Evolutionary conservation across 148 eudicot genomes (phyloP), one percentile per base, ranked within the genome.

Genomic region (Camellia lanceoleosa): DNA sequence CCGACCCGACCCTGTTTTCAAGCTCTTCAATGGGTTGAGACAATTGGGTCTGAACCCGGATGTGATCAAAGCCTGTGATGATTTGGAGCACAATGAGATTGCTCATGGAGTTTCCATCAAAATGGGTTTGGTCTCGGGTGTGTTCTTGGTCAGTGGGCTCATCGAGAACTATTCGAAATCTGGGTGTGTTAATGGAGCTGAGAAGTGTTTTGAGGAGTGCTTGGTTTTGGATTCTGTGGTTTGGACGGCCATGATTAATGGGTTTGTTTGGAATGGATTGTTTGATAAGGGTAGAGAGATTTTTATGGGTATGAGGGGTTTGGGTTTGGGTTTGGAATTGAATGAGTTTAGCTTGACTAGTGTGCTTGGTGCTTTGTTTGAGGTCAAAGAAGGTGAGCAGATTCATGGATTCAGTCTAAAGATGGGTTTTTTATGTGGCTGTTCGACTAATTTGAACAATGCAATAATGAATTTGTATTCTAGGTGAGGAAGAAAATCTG

Each of bases 241-340:
- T 68, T 90, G 84, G 80, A 89, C 87, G 58, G 84, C 89, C 14
- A 89, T 90, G 95, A 86, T 92, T 73, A 92, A 89, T 85, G 95
- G 90, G 67, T 92, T 79, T 87, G 93, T 90, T 80, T 85, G 84
- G 88, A 92, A 87, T 82, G 78, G 68, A 38, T 88, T 87, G 60
- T 81, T 92, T 83, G 87, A 83, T 51, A 85, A 80, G 38, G 88
- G 85, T 8, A 87, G 72, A 52, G 59, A 66, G 70, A 76, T 82
- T 78, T 90, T 92, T 85, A 69, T 59, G 79, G 80, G 55, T 10
- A 90, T 90, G 89, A 80, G 82, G 23, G 23, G 23, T 23, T 23
- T 23, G 73, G 23, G 23, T 23, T 23, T 23, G 73, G 90, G 93
- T 72, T 79, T 92, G 74, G 87, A 79, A 7, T 68, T 89, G 77